Conservation (phyloP, 2,329 filamentous ascomycete species). For the Calonectria hongkongensis region DNA sequence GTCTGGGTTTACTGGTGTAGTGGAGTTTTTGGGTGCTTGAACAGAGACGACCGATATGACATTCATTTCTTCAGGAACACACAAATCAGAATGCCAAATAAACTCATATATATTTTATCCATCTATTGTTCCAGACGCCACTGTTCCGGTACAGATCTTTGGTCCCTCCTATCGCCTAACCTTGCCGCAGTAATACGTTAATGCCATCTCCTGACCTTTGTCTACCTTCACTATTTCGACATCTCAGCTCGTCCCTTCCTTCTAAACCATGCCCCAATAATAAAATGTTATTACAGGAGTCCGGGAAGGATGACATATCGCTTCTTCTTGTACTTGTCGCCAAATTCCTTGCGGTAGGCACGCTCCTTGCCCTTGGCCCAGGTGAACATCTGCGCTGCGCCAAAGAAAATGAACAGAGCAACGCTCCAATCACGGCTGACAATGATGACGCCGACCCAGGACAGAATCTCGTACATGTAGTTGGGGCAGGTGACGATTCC, state of each 20-base stretch:
- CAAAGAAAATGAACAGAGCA: conserved; percentile 83
- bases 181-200: neutral
- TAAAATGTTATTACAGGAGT: conserved; percentile 72
- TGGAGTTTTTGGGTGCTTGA: conserved; percentile 11
- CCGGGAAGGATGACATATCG: conserved; percentile 87
- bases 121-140: neutral
- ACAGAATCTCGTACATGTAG: conserved; percentile 93
- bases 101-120: conserved; percentile 10
- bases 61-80: conserved; percentile 14
- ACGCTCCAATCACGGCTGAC: conserved; percentile 88
- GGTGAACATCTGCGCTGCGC: conserved; percentile 84
- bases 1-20: conserved; percentile 20
- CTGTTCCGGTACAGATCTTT: neutral
- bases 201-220: neutral
- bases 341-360: conserved; percentile 92
- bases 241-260: conserved; percentile 1
- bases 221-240: neutral
- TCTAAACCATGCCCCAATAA: neutral
- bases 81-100: conserved; percentile 29
- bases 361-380: conserved; percentile 97
- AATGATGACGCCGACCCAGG: conserved; percentile 89
- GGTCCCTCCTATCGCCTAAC: neutral
- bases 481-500: conserved; percentile 94
- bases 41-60: neutral
- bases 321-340: conserved; percentile 97